Evolutionary conservation across 805 yeast genomes (phyloP).

Genomic region (Isabelozyma heimii): DNA sequence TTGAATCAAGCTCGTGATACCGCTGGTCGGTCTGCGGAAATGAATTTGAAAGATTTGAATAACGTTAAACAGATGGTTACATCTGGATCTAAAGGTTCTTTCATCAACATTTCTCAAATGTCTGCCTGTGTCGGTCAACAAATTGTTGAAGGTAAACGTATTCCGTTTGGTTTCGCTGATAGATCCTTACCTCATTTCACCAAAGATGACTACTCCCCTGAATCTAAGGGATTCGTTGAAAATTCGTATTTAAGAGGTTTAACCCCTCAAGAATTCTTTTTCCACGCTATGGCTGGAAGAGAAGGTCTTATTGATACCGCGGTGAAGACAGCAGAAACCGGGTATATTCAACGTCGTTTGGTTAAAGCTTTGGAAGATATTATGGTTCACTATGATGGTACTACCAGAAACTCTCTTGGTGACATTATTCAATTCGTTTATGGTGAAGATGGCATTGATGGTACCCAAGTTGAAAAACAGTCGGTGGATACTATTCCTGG

Average conservation of each 20-base stretch:
- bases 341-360: conserved; percentile 96
- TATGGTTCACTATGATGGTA: conserved; percentile 97
- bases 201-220: conserved; percentile 97
- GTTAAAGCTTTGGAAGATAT: conserved; percentile 96
- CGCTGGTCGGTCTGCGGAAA: conserved; percentile 98
- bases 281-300: conserved; percentile 99
- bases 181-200: conserved; percentile 97
- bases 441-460: conserved; percentile 99
- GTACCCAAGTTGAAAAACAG: conserved; percentile 96
- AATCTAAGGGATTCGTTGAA: conserved; percentile 96
- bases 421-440: conserved; percentile 93
- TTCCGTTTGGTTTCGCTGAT: conserved; percentile 95
- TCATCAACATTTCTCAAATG: conserved; percentile 98
- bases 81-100: conserved; percentile 99
- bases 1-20: conserved; percentile 98
- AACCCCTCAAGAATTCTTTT: conserved; percentile 97
- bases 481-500: conserved; percentile 95
- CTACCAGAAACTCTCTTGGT: conserved; percentile 96
- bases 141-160: conserved; percentile 99
- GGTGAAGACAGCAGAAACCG: conserved; percentile 98
- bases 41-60: conserved; percentile 87
- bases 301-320: conserved; percentile 99
- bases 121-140: conserved; percentile 99
- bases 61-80: conserved; percentile 99
- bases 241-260: conserved; percentile 95